phyloP scores from a whole-genome alignment of 2,329 filamentous ascomycete species.

The Hypocreales sp. region DNA sequence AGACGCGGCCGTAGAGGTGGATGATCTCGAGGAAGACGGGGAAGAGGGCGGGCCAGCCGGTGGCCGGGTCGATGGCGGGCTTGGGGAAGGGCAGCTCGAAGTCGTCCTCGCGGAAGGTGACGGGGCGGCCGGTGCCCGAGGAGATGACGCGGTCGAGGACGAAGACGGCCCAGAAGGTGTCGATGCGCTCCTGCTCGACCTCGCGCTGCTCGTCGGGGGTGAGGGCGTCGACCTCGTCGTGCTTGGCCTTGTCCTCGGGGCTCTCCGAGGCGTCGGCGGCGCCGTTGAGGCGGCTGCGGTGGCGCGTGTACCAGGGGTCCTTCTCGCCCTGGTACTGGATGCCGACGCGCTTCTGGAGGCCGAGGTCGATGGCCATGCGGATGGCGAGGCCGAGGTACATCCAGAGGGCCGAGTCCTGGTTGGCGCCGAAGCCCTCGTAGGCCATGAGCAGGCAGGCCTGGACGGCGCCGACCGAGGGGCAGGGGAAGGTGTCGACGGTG shows the following conservation, averaged over 20 bases:
- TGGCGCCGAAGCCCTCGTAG: constrained; percentile 78
- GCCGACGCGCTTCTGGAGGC: constrained; percentile 68
- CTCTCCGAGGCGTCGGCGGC: constrained; percentile 16
- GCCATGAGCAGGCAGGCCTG: constrained; percentile 74
- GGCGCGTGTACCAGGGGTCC: constrained; percentile 31
- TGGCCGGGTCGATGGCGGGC: constrained; percentile 32
- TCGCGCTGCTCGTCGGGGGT: constrained; percentile 40
- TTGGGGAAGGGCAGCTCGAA: constrained; percentile 62
- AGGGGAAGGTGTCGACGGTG: constrained; percentile 69
- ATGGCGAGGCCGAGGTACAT: constrained; percentile 87
- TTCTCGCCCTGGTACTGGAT: constrained; percentile 44
- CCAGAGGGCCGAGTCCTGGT: constrained; percentile 81
- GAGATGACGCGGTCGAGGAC: constrained; percentile 79
- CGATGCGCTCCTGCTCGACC: constrained; percentile 66
- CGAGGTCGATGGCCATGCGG: constrained; percentile 65
- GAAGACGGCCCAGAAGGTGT: constrained; percentile 85
- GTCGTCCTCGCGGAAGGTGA: constrained; percentile 71
- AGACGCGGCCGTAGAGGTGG: constrained; percentile 71
- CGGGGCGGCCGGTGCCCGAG: constrained; percentile 69
- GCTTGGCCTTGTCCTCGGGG: constrained; percentile 24
- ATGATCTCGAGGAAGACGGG: constrained; percentile 72
- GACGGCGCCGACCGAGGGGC: constrained; percentile 67
- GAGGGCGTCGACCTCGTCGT: constrained; percentile 21
- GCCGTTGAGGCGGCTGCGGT: constrained; percentile 21
- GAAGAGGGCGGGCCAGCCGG: constrained; percentile 63